phyloP scores from a whole-genome alignment of 495 filamentous ascomycete species.

The Penicillium coprophilum region DNA sequence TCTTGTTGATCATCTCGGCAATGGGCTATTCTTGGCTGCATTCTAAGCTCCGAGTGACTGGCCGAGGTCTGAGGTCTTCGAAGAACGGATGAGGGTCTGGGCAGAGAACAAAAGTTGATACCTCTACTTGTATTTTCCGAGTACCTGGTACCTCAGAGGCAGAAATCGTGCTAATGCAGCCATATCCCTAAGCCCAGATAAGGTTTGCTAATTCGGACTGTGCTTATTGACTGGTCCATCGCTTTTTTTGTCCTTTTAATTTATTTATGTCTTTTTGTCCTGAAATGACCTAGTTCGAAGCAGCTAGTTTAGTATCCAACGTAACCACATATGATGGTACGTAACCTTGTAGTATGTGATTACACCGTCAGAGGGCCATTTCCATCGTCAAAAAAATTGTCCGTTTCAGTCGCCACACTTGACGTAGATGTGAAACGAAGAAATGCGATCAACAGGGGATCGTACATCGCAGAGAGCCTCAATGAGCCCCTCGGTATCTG shows the following conservation, averaged over 20 bases:
- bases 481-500: too few relatives aligned
- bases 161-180: constrained; percentile 20
- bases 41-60: neutral
- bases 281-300: neutral
- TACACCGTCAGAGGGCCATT: neutral
- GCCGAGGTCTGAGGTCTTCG: neutral
- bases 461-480: neutral
- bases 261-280: neutral
- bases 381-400: neutral
- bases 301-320: neutral
- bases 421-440: constrained; percentile 1
- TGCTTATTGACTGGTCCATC: neutral
- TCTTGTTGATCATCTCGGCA: constrained; percentile 12
- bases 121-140: constrained; percentile 8
- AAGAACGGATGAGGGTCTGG: constrained; percentile 17
- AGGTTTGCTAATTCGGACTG: constrained; percentile 9
- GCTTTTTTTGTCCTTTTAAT: constrained; percentile 1
- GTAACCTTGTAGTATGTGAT: neutral
- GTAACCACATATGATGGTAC: neutral
- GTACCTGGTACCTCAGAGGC: constrained; percentile 14
- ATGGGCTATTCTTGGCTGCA: neutral
- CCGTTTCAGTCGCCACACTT: constrained; percentile 4
- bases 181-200: constrained; percentile 8
- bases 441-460: constrained; percentile 2
- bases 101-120: constrained; percentile 23